phyloP scores from a whole-genome alignment of 768 basidiomycete genomes.

The Pleurotus eryngii region DNA sequence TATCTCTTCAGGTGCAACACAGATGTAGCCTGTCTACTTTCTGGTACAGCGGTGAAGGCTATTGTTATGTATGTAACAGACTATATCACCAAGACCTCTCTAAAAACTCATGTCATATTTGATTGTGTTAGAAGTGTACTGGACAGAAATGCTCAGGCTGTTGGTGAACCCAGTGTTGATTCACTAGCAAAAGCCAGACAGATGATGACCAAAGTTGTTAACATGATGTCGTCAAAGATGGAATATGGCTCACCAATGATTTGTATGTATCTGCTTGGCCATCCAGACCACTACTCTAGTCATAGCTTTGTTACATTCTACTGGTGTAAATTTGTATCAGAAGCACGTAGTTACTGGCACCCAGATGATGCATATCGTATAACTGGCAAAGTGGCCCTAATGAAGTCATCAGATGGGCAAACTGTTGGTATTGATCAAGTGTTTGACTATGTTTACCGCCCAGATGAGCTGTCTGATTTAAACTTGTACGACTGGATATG shows the following conservation, averaged over 20 bases:
- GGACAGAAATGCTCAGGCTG: constrained; percentile 8
- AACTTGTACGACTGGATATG: constrained; percentile 16
- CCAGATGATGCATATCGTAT: constrained; percentile 5
- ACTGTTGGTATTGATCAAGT: constrained; percentile 18
- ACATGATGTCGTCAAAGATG: constrained; percentile 22
- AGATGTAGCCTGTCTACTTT: constrained; percentile 27
- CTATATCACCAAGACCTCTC: constrained; percentile 23
- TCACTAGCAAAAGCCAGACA: constrained; percentile 15
- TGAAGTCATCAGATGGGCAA: constrained; percentile 11
- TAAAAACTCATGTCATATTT: constrained; percentile 30
- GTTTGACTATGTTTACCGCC: constrained; percentile 13
- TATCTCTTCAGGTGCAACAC: constrained; percentile 30
- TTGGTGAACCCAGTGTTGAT: neutral
- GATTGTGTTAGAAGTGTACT: constrained; percentile 7
- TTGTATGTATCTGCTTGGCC: constrained; percentile 5
- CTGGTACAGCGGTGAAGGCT: constrained; percentile 31
- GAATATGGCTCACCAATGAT: constrained; percentile 28
- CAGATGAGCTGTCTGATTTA: constrained; percentile 10
- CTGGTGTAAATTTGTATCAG: constrained; percentile 13
- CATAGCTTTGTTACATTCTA: constrained; percentile 12
- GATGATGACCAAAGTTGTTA: constrained; percentile 25
- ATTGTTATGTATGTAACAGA: constrained; percentile 30
- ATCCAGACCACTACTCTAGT: constrained; percentile 29
- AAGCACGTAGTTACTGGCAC: constrained; percentile 12
- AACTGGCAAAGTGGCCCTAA: constrained; percentile 17